These are phyloP conservation scores for Cyberlindnera veronae DNA, from an alignment of 805 yeast genomes.

Conservation along the genomic window DNA sequence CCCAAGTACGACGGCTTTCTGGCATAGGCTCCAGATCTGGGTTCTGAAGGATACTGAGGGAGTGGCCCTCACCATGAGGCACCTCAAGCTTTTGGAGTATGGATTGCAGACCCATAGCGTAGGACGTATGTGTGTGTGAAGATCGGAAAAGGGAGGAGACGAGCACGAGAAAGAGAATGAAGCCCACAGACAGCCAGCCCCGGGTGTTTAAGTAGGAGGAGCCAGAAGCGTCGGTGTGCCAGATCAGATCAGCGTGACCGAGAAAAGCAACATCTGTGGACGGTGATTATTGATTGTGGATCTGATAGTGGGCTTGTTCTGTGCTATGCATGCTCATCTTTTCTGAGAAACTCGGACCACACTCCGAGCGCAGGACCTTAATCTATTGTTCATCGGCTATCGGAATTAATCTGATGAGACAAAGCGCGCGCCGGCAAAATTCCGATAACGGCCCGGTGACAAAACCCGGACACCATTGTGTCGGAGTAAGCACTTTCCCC, in stretches of 20 bases:
- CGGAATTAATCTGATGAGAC: background rate
- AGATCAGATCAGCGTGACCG: no score
- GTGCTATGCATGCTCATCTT: background rate
- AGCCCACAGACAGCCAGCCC: background rate
- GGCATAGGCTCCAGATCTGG: slow-evolving; percentile 40
- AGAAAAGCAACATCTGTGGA: no score
- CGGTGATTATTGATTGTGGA: no score
- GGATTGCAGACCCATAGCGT: background rate
- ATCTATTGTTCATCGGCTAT: background rate
- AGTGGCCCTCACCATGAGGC: slow-evolving; percentile 22
- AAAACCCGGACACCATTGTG: background rate
- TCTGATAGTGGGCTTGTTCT: background rate
- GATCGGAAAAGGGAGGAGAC: no score
- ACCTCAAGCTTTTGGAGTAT: slow-evolving; percentile 21
- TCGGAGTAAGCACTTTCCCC: no score
- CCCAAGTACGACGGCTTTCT: slow-evolving; percentile 36
- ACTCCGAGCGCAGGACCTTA: background rate
- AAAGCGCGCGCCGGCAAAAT: no score
- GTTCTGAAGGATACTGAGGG: slow-evolving; percentile 27
- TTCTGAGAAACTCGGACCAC: background rate
- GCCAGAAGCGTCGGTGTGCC: no score
- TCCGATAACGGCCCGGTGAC: background rate
- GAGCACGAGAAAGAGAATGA: background rate
- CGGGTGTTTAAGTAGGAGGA: background rate
- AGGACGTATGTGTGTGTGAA: no score